Percentiles rank a stretch among this genome's conserved stretches.
These are phyloP conservation scores for Bipolaris sorokiniana DNA, from an alignment of 2,329 filamentous ascomycete genomes.

Conservation along the genomic window DNA sequence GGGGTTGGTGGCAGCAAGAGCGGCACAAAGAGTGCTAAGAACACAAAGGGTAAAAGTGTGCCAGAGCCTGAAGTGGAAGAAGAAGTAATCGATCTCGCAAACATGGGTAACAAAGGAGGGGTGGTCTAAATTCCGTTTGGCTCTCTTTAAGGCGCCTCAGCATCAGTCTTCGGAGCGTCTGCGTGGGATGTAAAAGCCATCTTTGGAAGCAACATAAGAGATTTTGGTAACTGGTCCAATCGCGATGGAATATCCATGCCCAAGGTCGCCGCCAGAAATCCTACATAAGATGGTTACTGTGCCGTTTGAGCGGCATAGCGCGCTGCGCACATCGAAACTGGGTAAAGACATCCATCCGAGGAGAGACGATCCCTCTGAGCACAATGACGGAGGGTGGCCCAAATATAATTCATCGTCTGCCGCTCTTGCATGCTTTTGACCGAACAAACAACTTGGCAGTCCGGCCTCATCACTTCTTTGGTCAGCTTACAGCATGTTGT, in stretches of 20 bases:
- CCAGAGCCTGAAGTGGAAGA: constrained; percentile 40
- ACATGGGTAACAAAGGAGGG: constrained; percentile 42
- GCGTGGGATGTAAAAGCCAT: not conserved
- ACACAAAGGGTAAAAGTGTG: constrained; percentile 30
- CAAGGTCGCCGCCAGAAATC: not conserved
- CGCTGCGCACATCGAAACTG: not conserved
- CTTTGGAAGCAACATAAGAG: constrained; percentile 1
- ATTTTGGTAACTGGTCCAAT: constrained; percentile 3
- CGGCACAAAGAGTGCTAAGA: constrained; percentile 23
- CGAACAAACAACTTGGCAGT: not conserved
- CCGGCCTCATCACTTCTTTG: not conserved
- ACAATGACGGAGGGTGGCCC: not conserved
- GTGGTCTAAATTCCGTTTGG: constrained; percentile 25
- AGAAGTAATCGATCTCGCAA: constrained; percentile 47
- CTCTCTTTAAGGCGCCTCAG: not conserved
- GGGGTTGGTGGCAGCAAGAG: constrained; percentile 30
- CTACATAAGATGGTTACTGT: constrained; percentile 2
- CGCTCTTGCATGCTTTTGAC: not conserved
- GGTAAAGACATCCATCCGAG: not conserved
- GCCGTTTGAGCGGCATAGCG: not conserved
- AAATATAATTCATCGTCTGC: not conserved
- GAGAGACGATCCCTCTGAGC: not conserved
- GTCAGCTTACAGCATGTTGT: not conserved
- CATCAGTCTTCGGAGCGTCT: not conserved
- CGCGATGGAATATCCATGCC: not conserved